A percentile compares a stretch with the other conserved stretches of the same genome.
phyloP scores from a whole-genome alignment of 2,329 filamentous ascomycete genomes.

The Magnaporthiopsis rhizophila region DNA sequence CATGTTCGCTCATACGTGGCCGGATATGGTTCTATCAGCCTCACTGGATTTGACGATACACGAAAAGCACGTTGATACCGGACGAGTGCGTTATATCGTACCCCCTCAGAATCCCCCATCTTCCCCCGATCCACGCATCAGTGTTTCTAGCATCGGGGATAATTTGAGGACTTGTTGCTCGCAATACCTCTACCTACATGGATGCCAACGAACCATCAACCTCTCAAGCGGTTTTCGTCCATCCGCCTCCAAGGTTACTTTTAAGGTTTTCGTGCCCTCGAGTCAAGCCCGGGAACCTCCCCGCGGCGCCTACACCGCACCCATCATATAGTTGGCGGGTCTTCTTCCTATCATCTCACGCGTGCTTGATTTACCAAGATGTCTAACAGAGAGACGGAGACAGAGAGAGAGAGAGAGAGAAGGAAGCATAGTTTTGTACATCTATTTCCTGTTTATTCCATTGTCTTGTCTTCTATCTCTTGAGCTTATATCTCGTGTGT shows the following conservation, averaged over 20 bases:
- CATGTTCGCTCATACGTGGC: neutral
- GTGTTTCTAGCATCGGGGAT: neutral
- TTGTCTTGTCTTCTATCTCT: no score
- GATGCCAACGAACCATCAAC: neutral
- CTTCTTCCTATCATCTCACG: neutral
- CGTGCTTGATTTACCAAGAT: neutral
- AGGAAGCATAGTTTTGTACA: neutral
- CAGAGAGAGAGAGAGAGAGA: no score
- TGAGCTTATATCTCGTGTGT: neutral
- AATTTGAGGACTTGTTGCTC: neutral
- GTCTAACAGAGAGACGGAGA: no score
- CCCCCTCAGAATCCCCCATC: neutral
- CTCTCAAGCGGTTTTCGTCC: neutral
- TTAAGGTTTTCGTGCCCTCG: neutral
- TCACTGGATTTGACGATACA: no score
- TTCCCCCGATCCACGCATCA: no score
- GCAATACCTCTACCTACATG: neutral
- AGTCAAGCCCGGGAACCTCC: neutral
- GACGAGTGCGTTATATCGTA: no score
- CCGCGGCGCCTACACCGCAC: no score
- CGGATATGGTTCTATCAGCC: neutral
- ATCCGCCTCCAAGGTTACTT: neutral
- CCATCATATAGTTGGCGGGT: neutral
- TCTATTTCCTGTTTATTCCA: no score
- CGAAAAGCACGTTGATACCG: no score